These are phyloP conservation scores for Austroboletus rostrupii DNA, from an alignment of 1,284 basidiomycete species.

Conservation along the genomic window DNA sequence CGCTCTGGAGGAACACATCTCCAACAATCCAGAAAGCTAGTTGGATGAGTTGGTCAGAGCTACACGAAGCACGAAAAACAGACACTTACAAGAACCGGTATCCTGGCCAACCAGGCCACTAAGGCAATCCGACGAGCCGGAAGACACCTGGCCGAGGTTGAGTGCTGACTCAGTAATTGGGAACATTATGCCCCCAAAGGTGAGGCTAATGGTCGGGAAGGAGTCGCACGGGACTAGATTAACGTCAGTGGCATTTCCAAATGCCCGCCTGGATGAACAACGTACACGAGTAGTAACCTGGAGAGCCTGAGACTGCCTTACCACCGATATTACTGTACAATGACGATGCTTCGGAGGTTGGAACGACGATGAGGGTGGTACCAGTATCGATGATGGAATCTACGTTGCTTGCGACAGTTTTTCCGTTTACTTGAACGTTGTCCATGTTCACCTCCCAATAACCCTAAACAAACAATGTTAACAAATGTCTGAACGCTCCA, in stretches of 20 bases:
- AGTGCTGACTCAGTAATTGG: constrained; percentile 5
- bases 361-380: constrained; percentile 45
- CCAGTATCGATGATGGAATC: constrained; percentile 43
- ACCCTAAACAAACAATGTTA: constrained; percentile 25
- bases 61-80: not conserved
- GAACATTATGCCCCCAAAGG: constrained; percentile 10
- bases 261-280: not conserved
- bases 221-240: constrained; percentile 12
- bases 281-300: constrained; percentile 12
- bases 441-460: constrained; percentile 43
- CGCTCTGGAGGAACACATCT: constrained; percentile 14
- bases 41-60: no score
- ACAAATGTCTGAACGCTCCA: not conserved
- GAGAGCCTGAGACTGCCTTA: not conserved
- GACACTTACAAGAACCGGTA: constrained; percentile 1
- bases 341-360: not conserved
- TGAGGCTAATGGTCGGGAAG: constrained; percentile 12
- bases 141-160: constrained; percentile 10
- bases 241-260: not conserved
- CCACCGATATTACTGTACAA: constrained; percentile 10
- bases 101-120: constrained; percentile 5
- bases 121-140: constrained; percentile 14
- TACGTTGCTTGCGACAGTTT: constrained; percentile 17
- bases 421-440: constrained; percentile 24
- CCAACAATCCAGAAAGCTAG: constrained; percentile 17